Conservation (phyloP, 2,329 filamentous ascomycete genomes). For the Rugonectria rugulosa region DNA sequence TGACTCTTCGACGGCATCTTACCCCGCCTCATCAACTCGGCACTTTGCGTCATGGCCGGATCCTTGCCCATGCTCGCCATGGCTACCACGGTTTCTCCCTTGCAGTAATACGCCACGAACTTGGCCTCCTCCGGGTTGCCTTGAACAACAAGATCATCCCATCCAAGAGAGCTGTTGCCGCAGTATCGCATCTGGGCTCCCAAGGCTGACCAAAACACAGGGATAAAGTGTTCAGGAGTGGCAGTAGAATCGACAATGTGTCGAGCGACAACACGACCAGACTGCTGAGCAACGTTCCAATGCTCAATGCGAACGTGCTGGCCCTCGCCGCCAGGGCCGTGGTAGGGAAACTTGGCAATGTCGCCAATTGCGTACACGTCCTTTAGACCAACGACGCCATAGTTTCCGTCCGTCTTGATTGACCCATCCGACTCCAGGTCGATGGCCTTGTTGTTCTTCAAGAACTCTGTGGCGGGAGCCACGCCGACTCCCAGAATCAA, state of each 20-base stretch:
- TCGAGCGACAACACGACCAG: constrained; percentile 79
- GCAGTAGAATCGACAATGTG: constrained; percentile 74
- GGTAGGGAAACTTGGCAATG: constrained; percentile 93
- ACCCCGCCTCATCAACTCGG: constrained; percentile 82
- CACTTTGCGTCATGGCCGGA: constrained; percentile 82
- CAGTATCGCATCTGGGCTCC: constrained; percentile 92
- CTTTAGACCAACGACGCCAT: constrained; percentile 76
- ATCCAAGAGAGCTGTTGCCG: constrained; percentile 82
- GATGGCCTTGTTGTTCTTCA: constrained; percentile 75
- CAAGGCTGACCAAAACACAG: constrained; percentile 96
- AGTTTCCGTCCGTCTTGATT: constrained; percentile 79
- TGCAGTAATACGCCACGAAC: constrained; percentile 89
- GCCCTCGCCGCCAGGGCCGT: constrained; percentile 84
- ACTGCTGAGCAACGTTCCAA: constrained; percentile 97
- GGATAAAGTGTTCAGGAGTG: constrained; percentile 78
- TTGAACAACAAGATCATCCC: constrained; percentile 83
- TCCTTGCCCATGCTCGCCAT: constrained; percentile 92
- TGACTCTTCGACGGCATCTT: constrained; percentile 87
- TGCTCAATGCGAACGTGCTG: constrained; percentile 87
- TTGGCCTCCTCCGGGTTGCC: constrained; percentile 80
- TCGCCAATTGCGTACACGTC: constrained; percentile 95
- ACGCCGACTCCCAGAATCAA: constrained; percentile 94
- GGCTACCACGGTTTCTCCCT: constrained; percentile 86
- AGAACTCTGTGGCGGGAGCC: constrained; percentile 81
- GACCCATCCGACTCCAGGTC: constrained; percentile 85